Evolutionary conservation across 164 flowering plant genomes (phyloP).

Genomic region (Protea cynaroides): DNA sequence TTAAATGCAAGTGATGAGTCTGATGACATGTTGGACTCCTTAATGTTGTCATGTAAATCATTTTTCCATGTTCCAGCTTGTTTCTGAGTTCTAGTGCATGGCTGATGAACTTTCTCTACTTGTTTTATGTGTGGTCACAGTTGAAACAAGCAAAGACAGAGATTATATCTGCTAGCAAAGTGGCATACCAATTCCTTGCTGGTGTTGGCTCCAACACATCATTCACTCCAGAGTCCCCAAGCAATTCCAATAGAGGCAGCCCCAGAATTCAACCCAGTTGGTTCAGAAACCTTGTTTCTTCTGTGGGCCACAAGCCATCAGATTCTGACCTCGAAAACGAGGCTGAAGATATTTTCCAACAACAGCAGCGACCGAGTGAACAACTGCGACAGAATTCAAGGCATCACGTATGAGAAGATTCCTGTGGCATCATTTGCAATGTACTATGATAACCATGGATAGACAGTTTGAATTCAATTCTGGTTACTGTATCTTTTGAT

Average conservation of each 20-base stretch:
- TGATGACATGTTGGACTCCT: background rate
- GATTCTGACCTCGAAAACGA: conserved; percentile 41
- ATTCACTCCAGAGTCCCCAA: conserved; percentile 38
- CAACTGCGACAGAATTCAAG: conserved; percentile 16
- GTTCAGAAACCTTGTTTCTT: conserved; percentile 59
- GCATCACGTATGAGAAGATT: conserved; percentile 1
- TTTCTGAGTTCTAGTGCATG: background rate
- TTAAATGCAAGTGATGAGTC: background rate
- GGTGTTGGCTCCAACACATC: conserved; percentile 39
- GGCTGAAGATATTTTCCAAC: conserved; percentile 26
- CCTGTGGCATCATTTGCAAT: background rate
- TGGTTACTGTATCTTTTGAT: background rate
- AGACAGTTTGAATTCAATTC: background rate
- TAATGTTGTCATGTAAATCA: background rate
- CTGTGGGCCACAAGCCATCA: conserved; percentile 57
- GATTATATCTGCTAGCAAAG: conserved; percentile 89
- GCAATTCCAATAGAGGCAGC: conserved; percentile 42
- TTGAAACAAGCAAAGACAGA: conserved; percentile 89
- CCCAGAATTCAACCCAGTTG: conserved; percentile 67
- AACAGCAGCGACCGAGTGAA: conserved; percentile 12
- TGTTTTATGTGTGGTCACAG: conserved; percentile 32
- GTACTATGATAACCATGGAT: background rate
- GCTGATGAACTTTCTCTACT: background rate
- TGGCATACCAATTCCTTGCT: conserved; percentile 75
- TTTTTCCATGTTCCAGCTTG: background rate